phyloP scores from a whole-genome alignment of 176 grass and related monocot species.

The Rhynchospora pubera region DNA sequence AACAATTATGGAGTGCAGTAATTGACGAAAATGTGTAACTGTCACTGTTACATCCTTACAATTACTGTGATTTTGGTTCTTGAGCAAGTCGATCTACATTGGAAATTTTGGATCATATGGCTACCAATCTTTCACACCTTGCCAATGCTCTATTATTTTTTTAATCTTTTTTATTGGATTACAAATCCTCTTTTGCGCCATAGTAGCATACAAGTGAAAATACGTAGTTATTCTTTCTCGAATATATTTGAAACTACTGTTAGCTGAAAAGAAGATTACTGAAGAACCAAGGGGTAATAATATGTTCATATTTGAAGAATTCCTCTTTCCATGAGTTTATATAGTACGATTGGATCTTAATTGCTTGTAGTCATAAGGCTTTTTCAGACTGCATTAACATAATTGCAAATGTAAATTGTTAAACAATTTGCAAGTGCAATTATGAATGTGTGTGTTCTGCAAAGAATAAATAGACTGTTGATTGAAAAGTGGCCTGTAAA shows the following conservation, averaged over 20 bases:
- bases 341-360: too few relatives aligned
- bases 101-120: neutral
- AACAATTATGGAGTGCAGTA: neutral
- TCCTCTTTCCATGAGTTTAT: too few relatives aligned
- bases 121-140: neutral
- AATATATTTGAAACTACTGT: neutral
- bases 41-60: neutral
- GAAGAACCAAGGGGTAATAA: too few relatives aligned
- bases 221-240: neutral
- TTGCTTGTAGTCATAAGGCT: too few relatives aligned
- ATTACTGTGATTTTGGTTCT: neutral
- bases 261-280: neutral
- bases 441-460: neutral
- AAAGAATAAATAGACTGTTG: neutral
- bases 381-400: too few relatives aligned
- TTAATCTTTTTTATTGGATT: too few relatives aligned
- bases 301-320: too few relatives aligned
- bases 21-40: neutral
- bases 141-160: neutral
- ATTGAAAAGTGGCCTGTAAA: neutral
- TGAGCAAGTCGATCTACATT: neutral
- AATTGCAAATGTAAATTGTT: neutral
- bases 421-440: neutral
- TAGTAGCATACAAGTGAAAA: neutral
- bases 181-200: neutral